A percentile compares a stretch with the other conserved stretches of the same genome.
Conservation (phyloP, 2,329 filamentous ascomycete species). For the Monosporascus sp. region DNA sequence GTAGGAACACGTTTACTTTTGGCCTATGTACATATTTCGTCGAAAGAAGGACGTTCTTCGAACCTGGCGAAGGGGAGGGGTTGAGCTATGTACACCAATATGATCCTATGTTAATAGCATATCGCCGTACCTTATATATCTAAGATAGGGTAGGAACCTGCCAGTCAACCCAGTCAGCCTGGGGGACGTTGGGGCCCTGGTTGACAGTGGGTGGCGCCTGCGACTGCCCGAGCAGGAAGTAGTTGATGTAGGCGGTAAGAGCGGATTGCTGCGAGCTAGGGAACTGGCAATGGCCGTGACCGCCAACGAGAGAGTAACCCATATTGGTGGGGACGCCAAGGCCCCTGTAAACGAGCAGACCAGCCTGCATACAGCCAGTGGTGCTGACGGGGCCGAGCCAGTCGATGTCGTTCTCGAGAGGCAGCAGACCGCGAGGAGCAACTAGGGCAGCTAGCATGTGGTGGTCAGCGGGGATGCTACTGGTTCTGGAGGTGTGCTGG, state of each 20-base stretch:
- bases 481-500: conserved; percentile 40
- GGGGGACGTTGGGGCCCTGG: conserved; percentile 33
- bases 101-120: not conserved
- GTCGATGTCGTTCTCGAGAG: conserved; percentile 54
- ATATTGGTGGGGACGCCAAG: conserved; percentile 48
- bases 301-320: conserved; percentile 51
- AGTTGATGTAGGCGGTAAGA: conserved; percentile 49
- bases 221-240: conserved; percentile 40
- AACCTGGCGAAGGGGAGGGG: not conserved
- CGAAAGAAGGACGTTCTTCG: not conserved
- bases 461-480: conserved; percentile 49
- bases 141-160: conserved; percentile 30
- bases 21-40: not conserved
- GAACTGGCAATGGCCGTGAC: conserved; percentile 51
- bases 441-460: conserved; percentile 52
- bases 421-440: conserved; percentile 48
- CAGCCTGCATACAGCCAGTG: conserved; percentile 53
- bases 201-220: conserved; percentile 29
- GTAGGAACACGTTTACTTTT: not conserved
- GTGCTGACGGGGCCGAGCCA: conserved; percentile 54
- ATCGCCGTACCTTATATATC: not conserved
- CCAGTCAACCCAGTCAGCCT: conserved; percentile 37
- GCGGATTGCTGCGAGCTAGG: conserved; percentile 46
- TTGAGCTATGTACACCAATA: not conserved
- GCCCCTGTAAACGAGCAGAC: conserved; percentile 47